These are phyloP conservation scores for Chlorophyllum brunneum DNA, from an alignment of 768 basidiomycete species.

Conservation along the genomic window DNA sequence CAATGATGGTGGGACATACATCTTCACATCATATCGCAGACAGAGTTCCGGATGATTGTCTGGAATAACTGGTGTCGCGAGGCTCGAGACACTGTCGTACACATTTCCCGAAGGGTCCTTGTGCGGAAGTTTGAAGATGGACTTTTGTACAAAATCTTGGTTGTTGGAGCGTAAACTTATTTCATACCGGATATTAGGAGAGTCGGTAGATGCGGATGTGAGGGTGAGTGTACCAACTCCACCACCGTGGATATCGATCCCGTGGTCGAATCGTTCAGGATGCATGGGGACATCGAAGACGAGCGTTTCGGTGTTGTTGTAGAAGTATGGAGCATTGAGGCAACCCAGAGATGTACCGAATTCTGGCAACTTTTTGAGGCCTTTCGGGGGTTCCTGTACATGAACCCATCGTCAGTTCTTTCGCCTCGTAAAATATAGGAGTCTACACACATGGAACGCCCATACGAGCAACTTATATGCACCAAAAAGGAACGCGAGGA, in stretches of 20 bases:
- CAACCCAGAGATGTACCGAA: constrained; percentile 54
- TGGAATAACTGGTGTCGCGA: constrained; percentile 32
- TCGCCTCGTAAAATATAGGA: too few relatives aligned
- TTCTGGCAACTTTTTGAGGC: constrained; percentile 52
- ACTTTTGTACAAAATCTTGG: constrained; percentile 32
- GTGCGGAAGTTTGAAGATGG: constrained; percentile 33
- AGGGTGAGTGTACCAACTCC: constrained; percentile 50
- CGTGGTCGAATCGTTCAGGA: constrained; percentile 32
- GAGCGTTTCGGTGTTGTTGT: constrained; percentile 32
- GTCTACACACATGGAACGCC: constrained; percentile 44
- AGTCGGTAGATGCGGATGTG: constrained; percentile 36
- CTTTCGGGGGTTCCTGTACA: constrained; percentile 43
- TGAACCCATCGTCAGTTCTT: constrained; percentile 1
- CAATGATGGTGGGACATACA: constrained; percentile 47
- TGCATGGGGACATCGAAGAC: constrained; percentile 37
- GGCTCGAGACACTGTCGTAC: constrained; percentile 31
- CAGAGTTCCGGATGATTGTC: constrained; percentile 27
- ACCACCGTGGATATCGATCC: constrained; percentile 42
- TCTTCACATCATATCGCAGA: constrained; percentile 51
- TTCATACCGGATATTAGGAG: constrained; percentile 44
- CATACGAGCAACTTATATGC: constrained; percentile 41
- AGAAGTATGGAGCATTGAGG: constrained; percentile 38
- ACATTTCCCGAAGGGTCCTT: constrained; percentile 26
- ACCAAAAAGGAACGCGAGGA: constrained; percentile 37
- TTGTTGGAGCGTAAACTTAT: constrained; percentile 43